Conservation (phyloP, 352 stramenopile genomes). For the Pythium volutum region DNA sequence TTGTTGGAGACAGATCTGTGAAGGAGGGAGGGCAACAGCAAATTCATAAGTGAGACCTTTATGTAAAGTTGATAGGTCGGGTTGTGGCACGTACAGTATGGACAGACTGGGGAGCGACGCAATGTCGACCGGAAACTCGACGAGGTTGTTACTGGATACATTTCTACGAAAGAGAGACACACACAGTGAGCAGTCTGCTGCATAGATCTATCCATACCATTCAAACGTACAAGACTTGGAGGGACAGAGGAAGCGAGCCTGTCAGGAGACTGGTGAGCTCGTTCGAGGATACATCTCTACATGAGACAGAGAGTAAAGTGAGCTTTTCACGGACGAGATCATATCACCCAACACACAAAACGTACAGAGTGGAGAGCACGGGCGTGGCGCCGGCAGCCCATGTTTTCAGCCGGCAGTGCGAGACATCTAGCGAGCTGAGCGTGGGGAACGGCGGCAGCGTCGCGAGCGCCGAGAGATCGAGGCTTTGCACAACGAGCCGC, state of each 20-base stretch:
- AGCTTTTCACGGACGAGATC: not conserved
- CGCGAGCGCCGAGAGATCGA: constrained; percentile 17
- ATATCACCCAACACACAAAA: not conserved
- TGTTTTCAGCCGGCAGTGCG: constrained; percentile 4
- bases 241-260: constrained; percentile 17
- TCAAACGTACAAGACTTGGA: constrained; percentile 25
- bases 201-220: no score
- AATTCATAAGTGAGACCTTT: not conserved
- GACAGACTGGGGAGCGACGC: constrained; percentile 5
- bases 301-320: not conserved
- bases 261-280: constrained; percentile 2
- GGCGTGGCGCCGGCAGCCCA: constrained; percentile 14
- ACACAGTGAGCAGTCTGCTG: no score
- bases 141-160: constrained; percentile 24
- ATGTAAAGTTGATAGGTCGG: no score
- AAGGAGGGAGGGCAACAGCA: not conserved
- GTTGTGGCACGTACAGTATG: constrained; percentile 12
- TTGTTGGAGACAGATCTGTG: constrained; percentile 25
- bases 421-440: constrained; percentile 18
- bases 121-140: constrained; percentile 20
- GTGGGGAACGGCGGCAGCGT: constrained; percentile 9
- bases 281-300: constrained; percentile 25
- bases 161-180: constrained; percentile 9
- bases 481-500: constrained; percentile 5
- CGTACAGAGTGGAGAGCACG: constrained; percentile 19